A percentile compares a stretch with the other conserved stretches of the same genome.
These are phyloP conservation scores for Gracilariopsis chorda DNA, from an alignment of 23 red algal species.

Conservation along the genomic window DNA sequence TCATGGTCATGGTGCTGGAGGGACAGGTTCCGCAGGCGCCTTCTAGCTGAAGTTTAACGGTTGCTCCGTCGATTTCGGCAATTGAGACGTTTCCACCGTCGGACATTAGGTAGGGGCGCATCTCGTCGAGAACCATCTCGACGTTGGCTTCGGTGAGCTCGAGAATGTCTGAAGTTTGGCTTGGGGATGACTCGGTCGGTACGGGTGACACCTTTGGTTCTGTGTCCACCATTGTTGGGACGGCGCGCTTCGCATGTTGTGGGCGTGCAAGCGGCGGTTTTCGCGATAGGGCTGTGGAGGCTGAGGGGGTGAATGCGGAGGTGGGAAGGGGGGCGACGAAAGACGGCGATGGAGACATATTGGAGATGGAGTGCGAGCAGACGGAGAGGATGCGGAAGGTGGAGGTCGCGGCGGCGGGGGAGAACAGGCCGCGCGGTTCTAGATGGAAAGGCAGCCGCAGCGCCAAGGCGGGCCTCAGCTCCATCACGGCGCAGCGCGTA, in stretches of 20 bases:
- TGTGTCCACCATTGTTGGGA: conserved; percentile 18
- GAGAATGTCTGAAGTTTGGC: conserved; percentile 4
- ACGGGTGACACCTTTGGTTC: conserved; percentile 52
- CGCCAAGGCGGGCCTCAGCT: too few species aligned
- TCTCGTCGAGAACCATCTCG: conserved; percentile 91
- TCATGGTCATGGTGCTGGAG: conserved; percentile 90
- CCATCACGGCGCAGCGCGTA: too few species aligned
- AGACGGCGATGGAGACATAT: background rate
- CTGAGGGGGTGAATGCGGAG: background rate
- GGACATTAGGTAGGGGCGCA: conserved; percentile 96
- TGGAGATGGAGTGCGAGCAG: too few species aligned
- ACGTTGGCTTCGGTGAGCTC: conserved; percentile 79
- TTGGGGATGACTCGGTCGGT: background rate
- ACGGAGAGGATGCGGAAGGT: too few species aligned
- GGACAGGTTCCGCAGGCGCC: conserved; percentile 94
- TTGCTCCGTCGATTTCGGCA: conserved; percentile 95
- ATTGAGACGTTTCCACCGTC: conserved; percentile 96
- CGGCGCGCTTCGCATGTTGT: background rate
- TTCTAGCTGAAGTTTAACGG: conserved; percentile 83
- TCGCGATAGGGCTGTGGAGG: too few species aligned
- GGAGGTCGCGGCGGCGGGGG: too few species aligned
- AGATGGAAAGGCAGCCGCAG: too few species aligned
- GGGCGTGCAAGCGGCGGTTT: too few species aligned
- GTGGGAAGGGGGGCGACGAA: background rate
- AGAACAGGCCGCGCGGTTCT: too few species aligned